phyloP scores from a whole-genome alignment of 805 yeast species.

The Lipomyces anomalus region DNA sequence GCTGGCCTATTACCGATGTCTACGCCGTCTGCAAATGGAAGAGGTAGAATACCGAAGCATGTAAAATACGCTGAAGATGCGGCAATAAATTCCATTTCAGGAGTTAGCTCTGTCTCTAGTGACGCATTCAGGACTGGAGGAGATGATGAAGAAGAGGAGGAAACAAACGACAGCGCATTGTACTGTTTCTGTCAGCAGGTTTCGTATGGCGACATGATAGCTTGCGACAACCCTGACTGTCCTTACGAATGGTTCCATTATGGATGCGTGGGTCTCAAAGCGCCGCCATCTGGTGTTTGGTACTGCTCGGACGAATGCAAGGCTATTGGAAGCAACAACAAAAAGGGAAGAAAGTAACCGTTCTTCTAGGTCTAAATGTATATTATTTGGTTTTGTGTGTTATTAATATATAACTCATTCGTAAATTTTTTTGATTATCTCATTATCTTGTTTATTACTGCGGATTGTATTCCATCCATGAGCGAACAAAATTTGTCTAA shows the following conservation, averaged over 20 bases:
- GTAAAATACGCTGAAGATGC: constrained; percentile 1
- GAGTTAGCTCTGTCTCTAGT: constrained; percentile 1
- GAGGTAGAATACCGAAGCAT: not conserved
- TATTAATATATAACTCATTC: no score
- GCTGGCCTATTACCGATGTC: constrained; percentile 10
- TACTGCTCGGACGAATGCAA: constrained; percentile 59
- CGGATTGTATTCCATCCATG: no score
- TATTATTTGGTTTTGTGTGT: no score
- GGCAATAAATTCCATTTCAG: constrained; percentile 16
- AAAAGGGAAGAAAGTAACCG: constrained; percentile 13
- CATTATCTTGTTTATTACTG: no score
- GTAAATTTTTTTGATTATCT: no score
- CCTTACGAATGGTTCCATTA: constrained; percentile 94
- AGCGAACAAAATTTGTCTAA: no score
- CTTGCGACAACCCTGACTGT: constrained; percentile 88
- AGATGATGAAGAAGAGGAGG: constrained; percentile 27
- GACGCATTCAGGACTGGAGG: not conserved
- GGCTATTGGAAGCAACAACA: constrained; percentile 12
- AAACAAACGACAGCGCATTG: constrained; percentile 52
- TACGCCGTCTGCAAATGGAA: not conserved
- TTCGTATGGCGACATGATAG: constrained; percentile 94
- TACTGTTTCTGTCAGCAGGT: constrained; percentile 93
- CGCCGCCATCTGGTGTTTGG: constrained; percentile 92
- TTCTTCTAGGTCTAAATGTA: no score
- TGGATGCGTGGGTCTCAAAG: constrained; percentile 82